These are phyloP conservation scores for Sarcocystis neurona DNA, from an alignment of 169 alveolate species.

Conservation along the genomic window DNA sequence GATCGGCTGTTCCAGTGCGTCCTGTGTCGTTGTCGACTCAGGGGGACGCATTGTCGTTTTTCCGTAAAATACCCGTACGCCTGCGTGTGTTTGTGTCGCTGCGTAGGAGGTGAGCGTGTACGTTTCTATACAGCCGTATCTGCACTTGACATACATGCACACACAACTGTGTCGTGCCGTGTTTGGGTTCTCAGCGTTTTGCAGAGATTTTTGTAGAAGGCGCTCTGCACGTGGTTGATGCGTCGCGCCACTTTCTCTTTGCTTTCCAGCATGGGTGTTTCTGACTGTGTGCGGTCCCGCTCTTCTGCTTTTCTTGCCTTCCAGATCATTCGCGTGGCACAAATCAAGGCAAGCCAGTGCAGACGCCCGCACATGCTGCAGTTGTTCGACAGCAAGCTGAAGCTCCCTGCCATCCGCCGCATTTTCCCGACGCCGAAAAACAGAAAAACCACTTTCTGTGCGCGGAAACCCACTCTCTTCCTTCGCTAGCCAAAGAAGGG, in stretches of 20 bases:
- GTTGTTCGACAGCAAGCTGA: slow-evolving; percentile 46
- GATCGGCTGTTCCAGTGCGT: too few relatives aligned
- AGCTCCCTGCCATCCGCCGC: slow-evolving; percentile 56
- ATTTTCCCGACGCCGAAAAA: slow-evolving; percentile 33
- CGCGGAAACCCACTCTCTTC: slow-evolving; percentile 54
- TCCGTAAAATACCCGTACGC: too few relatives aligned
- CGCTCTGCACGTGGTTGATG: background rate
- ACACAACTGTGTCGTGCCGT: background rate
- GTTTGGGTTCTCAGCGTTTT: background rate
- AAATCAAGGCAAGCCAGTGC: slow-evolving; percentile 59
- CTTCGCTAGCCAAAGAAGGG: too few relatives aligned
- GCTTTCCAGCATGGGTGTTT: background rate
- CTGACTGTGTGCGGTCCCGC: background rate
- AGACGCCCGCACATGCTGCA: slow-evolving; percentile 67
- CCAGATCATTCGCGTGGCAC: slow-evolving; percentile 66
- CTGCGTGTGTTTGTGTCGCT: too few relatives aligned
- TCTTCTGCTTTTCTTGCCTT: too few relatives aligned
- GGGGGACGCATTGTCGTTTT: too few relatives aligned
- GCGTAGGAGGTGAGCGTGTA: too few relatives aligned
- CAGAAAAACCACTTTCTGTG: slow-evolving; percentile 47
- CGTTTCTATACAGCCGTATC: too few relatives aligned
- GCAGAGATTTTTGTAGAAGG: background rate
- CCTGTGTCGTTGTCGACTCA: too few relatives aligned
- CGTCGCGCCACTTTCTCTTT: background rate
- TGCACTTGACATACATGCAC: too few relatives aligned